phyloP scores from a whole-genome alignment of 257 asterid genomes.

The Schizonepeta tenuifolia region DNA sequence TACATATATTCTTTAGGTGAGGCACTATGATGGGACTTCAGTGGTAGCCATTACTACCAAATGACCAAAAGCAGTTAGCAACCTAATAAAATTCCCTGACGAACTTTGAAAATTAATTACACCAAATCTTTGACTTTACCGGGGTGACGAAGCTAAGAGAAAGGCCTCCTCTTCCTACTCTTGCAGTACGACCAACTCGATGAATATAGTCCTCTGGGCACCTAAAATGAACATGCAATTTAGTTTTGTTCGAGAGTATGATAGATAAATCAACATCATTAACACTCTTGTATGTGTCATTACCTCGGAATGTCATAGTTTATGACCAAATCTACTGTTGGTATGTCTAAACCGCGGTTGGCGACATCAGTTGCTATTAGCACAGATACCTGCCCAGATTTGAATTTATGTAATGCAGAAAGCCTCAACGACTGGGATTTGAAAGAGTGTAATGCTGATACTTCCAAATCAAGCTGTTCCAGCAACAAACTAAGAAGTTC shows the following conservation, averaged over 20 bases:
- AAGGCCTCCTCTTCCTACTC: slow-evolving; percentile 98
- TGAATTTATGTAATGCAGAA: slow-evolving; percentile 85
- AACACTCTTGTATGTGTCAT: slow-evolving; percentile 23
- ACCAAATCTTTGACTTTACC: slow-evolving; percentile 43
- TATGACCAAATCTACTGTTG: slow-evolving; percentile 90
- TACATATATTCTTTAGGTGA: background rate
- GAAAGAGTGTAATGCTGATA: slow-evolving; percentile 80
- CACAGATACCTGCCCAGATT: slow-evolving; percentile 81
- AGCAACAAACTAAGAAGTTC: slow-evolving; percentile 77
- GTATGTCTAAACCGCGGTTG: slow-evolving; percentile 95
- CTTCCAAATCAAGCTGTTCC: slow-evolving; percentile 79
- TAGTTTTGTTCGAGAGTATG: slow-evolving; percentile 6
- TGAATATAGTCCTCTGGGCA: slow-evolving; percentile 89
- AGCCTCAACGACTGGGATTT: slow-evolving; percentile 93
- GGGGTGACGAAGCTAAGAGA: slow-evolving; percentile 85
- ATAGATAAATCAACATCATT: slow-evolving; percentile 15
- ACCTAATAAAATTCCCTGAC: background rate
- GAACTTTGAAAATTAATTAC: background rate
- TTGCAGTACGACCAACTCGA: slow-evolving; percentile 99
- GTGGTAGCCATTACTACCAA: background rate
- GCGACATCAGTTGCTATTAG: slow-evolving; percentile 96
- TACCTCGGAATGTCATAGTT: slow-evolving; percentile 94
- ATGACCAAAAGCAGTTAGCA: background rate
- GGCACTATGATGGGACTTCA: background rate
- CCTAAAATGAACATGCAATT: slow-evolving; percentile 39